Evolutionary conservation across 1,284 basidiomycete genomes (phyloP).

Genomic region (Trametes versicolor): DNA sequence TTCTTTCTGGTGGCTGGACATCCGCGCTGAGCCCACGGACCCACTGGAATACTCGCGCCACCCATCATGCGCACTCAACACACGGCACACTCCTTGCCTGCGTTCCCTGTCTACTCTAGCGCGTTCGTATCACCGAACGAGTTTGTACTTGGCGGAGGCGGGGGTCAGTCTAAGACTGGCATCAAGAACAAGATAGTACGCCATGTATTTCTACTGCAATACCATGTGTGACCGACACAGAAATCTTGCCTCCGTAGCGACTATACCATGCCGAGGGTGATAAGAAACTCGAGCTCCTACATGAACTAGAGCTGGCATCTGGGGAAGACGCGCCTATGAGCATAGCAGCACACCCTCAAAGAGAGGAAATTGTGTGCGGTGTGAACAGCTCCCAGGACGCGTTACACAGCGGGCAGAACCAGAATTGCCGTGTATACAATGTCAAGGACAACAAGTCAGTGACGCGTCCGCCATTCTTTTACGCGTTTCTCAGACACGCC

Average conservation of each 20-base stretch:
- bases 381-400: slow-evolving; percentile 80
- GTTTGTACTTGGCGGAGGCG: slow-evolving; percentile 92
- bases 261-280: slow-evolving; percentile 75
- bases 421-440: slow-evolving; percentile 82
- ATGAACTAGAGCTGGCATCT: slow-evolving; percentile 79
- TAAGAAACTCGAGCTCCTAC: slow-evolving; percentile 64
- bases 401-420: slow-evolving; percentile 73
- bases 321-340: slow-evolving; percentile 96
- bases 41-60: background rate
- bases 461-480: slow-evolving; percentile 1
- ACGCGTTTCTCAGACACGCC: slow-evolving; percentile 6
- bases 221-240: background rate
- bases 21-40: background rate
- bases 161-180: slow-evolving; percentile 82
- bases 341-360: slow-evolving; percentile 75
- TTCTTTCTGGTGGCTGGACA: background rate
- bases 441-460: slow-evolving; percentile 69
- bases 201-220: slow-evolving; percentile 19
- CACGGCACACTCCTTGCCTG: slow-evolving; percentile 75
- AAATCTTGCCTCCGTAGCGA: slow-evolving; percentile 55
- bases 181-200: slow-evolving; percentile 93
- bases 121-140: slow-evolving; percentile 80
- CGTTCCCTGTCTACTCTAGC: slow-evolving; percentile 90
- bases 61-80: slow-evolving; percentile 79
- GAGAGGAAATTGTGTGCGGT: slow-evolving; percentile 76